A percentile compares a stretch with the other conserved stretches of the same genome.
These are phyloP conservation scores for Claviceps lovelessii DNA, from an alignment of 2,329 filamentous ascomycete genomes.

Conservation along the genomic window DNA sequence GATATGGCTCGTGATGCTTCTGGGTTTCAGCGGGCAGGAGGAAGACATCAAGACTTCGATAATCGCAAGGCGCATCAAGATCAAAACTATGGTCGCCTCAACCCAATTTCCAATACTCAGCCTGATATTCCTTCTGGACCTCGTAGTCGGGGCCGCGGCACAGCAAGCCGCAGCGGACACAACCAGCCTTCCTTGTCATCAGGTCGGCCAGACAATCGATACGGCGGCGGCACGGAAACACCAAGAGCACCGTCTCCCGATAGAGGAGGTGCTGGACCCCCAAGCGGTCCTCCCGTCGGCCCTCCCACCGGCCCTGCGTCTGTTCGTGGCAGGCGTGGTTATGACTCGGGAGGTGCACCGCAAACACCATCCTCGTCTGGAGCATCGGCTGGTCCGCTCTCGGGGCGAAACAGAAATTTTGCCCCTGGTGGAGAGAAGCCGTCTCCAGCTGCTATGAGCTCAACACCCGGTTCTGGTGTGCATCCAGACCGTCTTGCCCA, in stretches of 20 bases:
- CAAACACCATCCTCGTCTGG: constrained; percentile 15
- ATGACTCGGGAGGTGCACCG: constrained; percentile 21
- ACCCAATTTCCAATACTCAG: constrained; percentile 28
- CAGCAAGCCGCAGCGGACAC: constrained; percentile 22
- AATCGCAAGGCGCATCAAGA: constrained; percentile 40
- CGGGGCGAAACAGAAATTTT: constrained; percentile 29
- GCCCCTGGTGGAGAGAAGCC: constrained; percentile 12
- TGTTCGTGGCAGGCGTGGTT: constrained; percentile 31
- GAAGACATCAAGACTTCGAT: constrained; percentile 31
- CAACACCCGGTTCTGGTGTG: constrained; percentile 20
- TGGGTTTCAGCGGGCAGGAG: constrained; percentile 22
- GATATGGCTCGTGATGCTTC: constrained; percentile 28
- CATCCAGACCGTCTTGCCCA: constrained; percentile 38
- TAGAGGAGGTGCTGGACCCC: constrained; percentile 19
- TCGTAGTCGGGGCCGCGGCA: constrained; percentile 33
- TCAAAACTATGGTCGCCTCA: constrained; percentile 48
- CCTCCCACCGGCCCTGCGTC: constrained; percentile 41
- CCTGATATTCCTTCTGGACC: constrained; percentile 41
- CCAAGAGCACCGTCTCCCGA: constrained; percentile 32
- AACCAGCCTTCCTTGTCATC: constrained; percentile 19
- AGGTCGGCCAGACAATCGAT: constrained; percentile 22
- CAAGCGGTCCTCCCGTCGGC: constrained; percentile 41
- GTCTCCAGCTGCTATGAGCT: constrained; percentile 12
- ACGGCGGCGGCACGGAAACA: constrained; percentile 22
- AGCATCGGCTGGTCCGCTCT: constrained; percentile 16